Evolutionary conservation across 352 stramenopile species (phyloP), one percentile per base, ranked within the genome.

Genomic region (Aphanomyces invadans): DNA sequence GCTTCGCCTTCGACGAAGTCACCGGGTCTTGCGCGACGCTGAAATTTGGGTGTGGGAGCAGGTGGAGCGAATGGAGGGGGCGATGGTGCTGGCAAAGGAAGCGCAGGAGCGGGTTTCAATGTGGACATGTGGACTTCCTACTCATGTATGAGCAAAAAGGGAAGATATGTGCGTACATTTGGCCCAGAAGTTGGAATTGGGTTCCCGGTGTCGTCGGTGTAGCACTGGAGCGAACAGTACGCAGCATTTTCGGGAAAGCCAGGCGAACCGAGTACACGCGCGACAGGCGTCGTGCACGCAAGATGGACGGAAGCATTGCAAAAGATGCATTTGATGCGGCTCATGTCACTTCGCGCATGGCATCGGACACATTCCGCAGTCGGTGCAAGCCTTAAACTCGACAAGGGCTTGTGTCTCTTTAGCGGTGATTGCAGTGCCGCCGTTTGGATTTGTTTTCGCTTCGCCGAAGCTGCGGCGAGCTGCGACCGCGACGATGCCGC

Each of bases 191-290:
- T 25, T 29, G 21, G 15, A 11, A 64, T 15, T 7, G 29, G 10
- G 21, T 28, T 64, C 0, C 12, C 17, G 42, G 7, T 21, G 39
- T 67, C 32, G 9, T 48, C 21, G 31, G 55, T 39, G 33, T 67
- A 67, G 25, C 60, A 67, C 9, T 19, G 4, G 23, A 56, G 28
- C 39, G 60, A 67, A 32, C 60, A 67, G n/a, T 57, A 67, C 12
- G 25, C 60, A n/a, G 0, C 32, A n/a, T n/a, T 25, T 3, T 38
- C 23, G 0, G 28, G 4, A 57, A 67, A 67, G 21, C 11, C 11
- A 7, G 17, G 39, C 3, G n/a, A 0, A 2, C 42, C 42, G 19
- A 67, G 19, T 4, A n/a, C 39, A 28, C 5, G 4, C 10, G 60
- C 60, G 25, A 67, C 53, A 7, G 60, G 25, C 10, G 26, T 45